Evolutionary conservation across 1,284 basidiomycete species (phyloP), one percentile per base, ranked within the genome.

Genomic region (Trichosporon asahii): DNA sequence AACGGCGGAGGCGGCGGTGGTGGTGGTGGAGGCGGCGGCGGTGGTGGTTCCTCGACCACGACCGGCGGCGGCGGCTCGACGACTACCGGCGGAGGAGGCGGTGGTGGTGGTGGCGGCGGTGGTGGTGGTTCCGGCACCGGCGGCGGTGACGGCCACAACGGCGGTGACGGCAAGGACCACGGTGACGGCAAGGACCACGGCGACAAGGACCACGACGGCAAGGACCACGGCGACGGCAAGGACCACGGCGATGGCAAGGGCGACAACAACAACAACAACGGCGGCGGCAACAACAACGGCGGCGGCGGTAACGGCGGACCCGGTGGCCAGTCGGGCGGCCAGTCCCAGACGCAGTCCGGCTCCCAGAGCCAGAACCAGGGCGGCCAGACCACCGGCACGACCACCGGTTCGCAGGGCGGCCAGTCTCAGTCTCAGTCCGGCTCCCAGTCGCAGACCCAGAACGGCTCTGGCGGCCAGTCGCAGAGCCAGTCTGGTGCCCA

Each of bases 81-180:
- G 14, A 57, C 53, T 27, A 57, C 53, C 25, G 25, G 21, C 53
- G 57, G 29, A 15, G 57, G 57, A 21, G 57, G 57, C 6, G 57
- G 57, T 11, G 57, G 57, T 31, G 57, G 27, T 61, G 57, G 57
- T n/a, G 57, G 57, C 18, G 57, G 57, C n/a, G 57, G 57, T 27
- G 57, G 57, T 15, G 57, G 57, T n/a, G 57, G 57, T 15, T 27
- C 25, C 7, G 57, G 57, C 29, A 27, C 8, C 15, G 18, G 29
- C 27, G 23, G 23, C 2, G 25, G 9, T n/a, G 55, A 23, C 55
- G 55, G 55, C 29, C 18, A 27, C 29, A 12, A 27, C 57, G 57
- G 29, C 29, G 57, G 29, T n/a, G 27, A 31, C 55, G 18, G n/a
- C 55, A 23, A 31, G 11, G 55, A 12, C 18, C 11, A 31, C 55